Percentiles rank a stretch among this genome's conserved stretches.
phyloP scores from a whole-genome alignment of 345 rosid genomes.

The Euclidium syriacum region DNA sequence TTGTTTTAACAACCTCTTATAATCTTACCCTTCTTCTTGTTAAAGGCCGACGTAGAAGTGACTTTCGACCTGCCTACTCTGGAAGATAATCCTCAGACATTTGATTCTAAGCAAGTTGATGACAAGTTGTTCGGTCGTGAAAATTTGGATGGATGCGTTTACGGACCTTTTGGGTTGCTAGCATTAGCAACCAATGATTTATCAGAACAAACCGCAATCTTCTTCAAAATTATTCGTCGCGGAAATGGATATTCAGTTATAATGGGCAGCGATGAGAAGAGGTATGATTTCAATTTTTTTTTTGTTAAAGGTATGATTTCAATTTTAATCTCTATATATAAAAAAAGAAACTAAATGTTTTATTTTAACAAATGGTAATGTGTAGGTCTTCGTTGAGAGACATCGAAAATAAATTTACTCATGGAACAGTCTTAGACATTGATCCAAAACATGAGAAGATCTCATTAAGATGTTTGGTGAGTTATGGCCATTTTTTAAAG shows the following conservation, averaged over 20 bases:
- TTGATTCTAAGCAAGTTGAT: slow-evolving; percentile 28
- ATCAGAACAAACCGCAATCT: slow-evolving; percentile 56
- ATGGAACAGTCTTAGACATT: slow-evolving; percentile 41
- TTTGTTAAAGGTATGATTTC: too few relatives aligned
- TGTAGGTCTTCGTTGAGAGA: slow-evolving; percentile 49
- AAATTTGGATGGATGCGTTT: slow-evolving; percentile 29
- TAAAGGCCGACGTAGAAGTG: slow-evolving; percentile 52
- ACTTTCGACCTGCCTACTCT: slow-evolving; percentile 36
- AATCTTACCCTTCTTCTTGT: neutral
- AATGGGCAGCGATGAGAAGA: slow-evolving; percentile 38
- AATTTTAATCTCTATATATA: neutral
- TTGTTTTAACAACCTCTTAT: neutral
- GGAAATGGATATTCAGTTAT: slow-evolving; percentile 36
- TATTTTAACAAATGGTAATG: neutral
- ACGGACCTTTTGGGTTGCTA: slow-evolving; percentile 65
- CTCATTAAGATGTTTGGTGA: slow-evolving; percentile 53
- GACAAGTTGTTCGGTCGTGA: slow-evolving; percentile 42
- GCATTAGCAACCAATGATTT: slow-evolving; percentile 49
- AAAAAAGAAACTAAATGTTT: neutral
- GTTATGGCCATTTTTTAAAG: neutral
- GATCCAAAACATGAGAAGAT: slow-evolving; percentile 41
- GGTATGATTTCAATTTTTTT: slow-evolving; percentile 3
- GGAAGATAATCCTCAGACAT: slow-evolving; percentile 20
- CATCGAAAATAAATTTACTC: slow-evolving; percentile 28
- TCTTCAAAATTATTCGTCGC: slow-evolving; percentile 46